phyloP scores from a whole-genome alignment of 805 yeast species.

The Phaffomyces opuntiae region DNA sequence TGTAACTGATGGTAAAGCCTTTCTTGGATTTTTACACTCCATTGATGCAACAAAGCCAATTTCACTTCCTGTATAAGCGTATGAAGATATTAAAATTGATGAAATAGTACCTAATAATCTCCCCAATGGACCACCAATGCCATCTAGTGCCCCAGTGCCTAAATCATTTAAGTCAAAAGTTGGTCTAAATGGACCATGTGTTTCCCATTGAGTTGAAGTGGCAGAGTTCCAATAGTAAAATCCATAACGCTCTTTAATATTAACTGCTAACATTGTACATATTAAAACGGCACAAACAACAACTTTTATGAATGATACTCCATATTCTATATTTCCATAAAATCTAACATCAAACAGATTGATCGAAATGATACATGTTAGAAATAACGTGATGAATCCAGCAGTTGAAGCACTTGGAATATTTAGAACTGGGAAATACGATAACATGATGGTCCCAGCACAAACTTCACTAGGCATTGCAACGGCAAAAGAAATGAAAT shows the following conservation, averaged over 20 bases:
- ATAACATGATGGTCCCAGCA: slow-evolving; percentile 70
- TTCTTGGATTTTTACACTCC: slow-evolving; percentile 77
- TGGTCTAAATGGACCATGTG: slow-evolving; percentile 71
- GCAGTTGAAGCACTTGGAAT: slow-evolving; percentile 45
- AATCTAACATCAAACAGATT: slow-evolving; percentile 65
- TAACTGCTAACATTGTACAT: slow-evolving; percentile 57
- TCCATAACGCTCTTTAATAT: slow-evolving; percentile 47
- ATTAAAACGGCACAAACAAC: slow-evolving; percentile 46
- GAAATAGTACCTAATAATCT: slow-evolving; percentile 52
- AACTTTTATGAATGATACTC: slow-evolving; percentile 52
- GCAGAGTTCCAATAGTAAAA: slow-evolving; percentile 60
- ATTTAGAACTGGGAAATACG: slow-evolving; percentile 54
- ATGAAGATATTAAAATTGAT: slow-evolving; percentile 59
- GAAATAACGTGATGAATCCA: slow-evolving; percentile 60
- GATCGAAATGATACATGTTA: slow-evolving; percentile 37
- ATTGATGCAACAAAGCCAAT: slow-evolving; percentile 80
- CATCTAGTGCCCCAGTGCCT: slow-evolving; percentile 46
- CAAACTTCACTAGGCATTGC: slow-evolving; percentile 77
- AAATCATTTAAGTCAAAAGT: slow-evolving; percentile 58
- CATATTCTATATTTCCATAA: slow-evolving; percentile 69
- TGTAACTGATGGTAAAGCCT: slow-evolving; percentile 71
- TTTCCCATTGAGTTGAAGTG: slow-evolving; percentile 39
- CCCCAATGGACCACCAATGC: slow-evolving; percentile 57
- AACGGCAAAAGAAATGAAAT: slow-evolving; percentile 65
- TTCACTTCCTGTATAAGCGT: slow-evolving; percentile 78